A percentile compares a stretch with the other conserved stretches of the same genome.
These are phyloP conservation scores for Penicillium sp. DNA, from an alignment of 2,329 filamentous ascomycete genomes.

Conservation along the genomic window DNA sequence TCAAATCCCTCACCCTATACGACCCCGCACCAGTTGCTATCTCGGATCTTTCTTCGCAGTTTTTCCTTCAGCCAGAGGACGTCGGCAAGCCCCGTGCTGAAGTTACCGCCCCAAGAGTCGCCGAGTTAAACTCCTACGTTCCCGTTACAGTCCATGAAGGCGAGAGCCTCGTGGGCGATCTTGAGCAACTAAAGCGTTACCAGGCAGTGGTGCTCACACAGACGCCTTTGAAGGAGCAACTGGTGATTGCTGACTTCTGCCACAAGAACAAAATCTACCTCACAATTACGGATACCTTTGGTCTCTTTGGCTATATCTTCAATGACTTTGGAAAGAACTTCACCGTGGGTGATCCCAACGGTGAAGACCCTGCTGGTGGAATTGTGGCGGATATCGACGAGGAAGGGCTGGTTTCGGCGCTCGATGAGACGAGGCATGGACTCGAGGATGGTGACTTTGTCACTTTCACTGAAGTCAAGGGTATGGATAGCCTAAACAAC, in stretches of 20 bases:
- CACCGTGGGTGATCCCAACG: conserved; percentile 82
- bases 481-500: conserved; percentile 84
- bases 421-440: conserved; percentile 93
- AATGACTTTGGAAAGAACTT: conserved; percentile 97
- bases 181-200: conserved; percentile 82
- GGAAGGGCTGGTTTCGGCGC: conserved; percentile 83
- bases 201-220: conserved; percentile 91
- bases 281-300: conserved; percentile 83
- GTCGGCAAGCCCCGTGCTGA: conserved; percentile 88
- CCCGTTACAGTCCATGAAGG: conserved; percentile 73
- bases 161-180: conserved; percentile 68
- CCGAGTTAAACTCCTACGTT: conserved; percentile 94
- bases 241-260: conserved; percentile 85
- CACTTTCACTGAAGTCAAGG: conserved; percentile 88
- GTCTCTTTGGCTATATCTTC: conserved; percentile 92
- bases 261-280: conserved; percentile 91
- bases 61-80: conserved; percentile 86
- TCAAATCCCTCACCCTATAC: conserved; percentile 93
- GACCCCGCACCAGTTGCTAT: conserved; percentile 83
- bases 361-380: conserved; percentile 81
- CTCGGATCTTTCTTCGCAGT: conserved; percentile 91
- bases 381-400: conserved; percentile 90
- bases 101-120: conserved; percentile 83
- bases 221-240: conserved; percentile 75
- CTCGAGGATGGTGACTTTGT: conserved; percentile 96